A percentile compares a stretch with the other conserved stretches of the same genome.
Conservation (phyloP, 2,329 filamentous ascomycete species). For the Raffaelea arxii region DNA sequence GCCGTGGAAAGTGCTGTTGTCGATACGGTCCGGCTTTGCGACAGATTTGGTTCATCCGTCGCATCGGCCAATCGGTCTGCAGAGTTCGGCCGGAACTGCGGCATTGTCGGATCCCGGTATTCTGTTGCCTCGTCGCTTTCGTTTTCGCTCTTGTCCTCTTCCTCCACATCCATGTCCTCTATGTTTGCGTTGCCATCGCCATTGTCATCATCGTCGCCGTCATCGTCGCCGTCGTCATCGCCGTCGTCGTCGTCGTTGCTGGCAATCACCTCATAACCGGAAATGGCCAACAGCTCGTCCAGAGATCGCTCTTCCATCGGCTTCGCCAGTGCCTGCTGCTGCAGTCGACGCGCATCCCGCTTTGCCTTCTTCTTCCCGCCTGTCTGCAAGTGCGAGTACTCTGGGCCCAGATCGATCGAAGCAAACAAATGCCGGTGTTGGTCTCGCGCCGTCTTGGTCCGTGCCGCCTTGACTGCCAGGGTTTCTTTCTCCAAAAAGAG, state of each 20-base stretch:
- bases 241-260: slow-evolving; percentile 14
- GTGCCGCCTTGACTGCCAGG: slow-evolving; percentile 56
- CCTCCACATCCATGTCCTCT: background rate
- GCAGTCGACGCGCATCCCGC: background rate
- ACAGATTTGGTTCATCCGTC: background rate
- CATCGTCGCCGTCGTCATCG: slow-evolving; percentile 9
- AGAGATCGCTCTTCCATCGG: slow-evolving; percentile 14
- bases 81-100: slow-evolving; percentile 57
- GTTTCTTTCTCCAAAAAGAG: slow-evolving; percentile 79
- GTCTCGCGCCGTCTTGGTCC: slow-evolving; percentile 52
- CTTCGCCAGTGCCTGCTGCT: slow-evolving; percentile 2
- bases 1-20: slow-evolving; percentile 3
- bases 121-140: slow-evolving; percentile 3
- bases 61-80: slow-evolving; percentile 6
- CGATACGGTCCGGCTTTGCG: slow-evolving; percentile 1
- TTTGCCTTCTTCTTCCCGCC: background rate
- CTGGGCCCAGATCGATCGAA: slow-evolving; percentile 25
- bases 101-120: slow-evolving; percentile 52
- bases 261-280: slow-evolving; percentile 31
- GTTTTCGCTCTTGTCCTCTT: slow-evolving; percentile 3
- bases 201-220: background rate
- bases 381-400: slow-evolving; percentile 1
- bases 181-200: background rate
- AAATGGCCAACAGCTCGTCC: slow-evolving; percentile 30
- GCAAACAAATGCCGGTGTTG: slow-evolving; percentile 41